phyloP scores from a whole-genome alignment of 257 asterid genomes.

The Cordia subcordata region DNA sequence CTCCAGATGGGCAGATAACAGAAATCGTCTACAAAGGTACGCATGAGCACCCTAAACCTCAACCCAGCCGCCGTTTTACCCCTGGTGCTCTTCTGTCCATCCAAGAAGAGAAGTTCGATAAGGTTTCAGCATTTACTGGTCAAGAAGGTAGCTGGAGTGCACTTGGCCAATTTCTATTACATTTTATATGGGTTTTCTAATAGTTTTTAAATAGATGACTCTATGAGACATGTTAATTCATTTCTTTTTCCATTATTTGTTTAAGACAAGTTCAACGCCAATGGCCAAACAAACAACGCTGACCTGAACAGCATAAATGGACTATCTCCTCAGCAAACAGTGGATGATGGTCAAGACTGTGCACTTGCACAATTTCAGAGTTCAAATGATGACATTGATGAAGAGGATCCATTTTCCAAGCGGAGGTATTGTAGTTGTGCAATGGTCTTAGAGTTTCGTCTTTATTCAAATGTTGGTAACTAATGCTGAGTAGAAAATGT shows the following conservation, averaged over 20 bases:
- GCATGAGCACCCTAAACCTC: conserved; percentile 36
- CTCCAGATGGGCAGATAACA: conserved; percentile 61
- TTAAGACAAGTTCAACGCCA: conserved; percentile 57
- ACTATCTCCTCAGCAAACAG: conserved; percentile 1
- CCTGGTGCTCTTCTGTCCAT: conserved; percentile 5
- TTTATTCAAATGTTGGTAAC: conserved; percentile 9
- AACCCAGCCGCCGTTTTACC: conserved; percentile 6
- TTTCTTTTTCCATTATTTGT: conserved; percentile 15
- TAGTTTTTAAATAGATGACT: background rate
- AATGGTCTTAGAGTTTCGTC: conserved; percentile 4
- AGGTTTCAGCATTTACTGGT: conserved; percentile 37
- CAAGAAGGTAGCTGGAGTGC: conserved; percentile 55
- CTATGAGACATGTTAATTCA: background rate
- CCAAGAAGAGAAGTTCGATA: conserved; percentile 29
- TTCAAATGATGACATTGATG: conserved; percentile 30
- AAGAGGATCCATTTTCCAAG: conserved; percentile 50
- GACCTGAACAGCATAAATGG: conserved; percentile 26
- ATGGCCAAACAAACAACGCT: conserved; percentile 19
- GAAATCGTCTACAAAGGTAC: conserved; percentile 57
- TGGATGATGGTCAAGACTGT: conserved; percentile 3
- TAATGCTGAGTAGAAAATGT: conserved; percentile 8
- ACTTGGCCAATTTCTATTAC: background rate
- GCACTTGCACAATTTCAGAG: background rate
- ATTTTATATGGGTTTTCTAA: too few species aligned
- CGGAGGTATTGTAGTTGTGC: conserved; percentile 41